Base-by-base conservation (phyloP, 1,284 basidiomycete genomes). In the Chalciporus sp. region DNA sequence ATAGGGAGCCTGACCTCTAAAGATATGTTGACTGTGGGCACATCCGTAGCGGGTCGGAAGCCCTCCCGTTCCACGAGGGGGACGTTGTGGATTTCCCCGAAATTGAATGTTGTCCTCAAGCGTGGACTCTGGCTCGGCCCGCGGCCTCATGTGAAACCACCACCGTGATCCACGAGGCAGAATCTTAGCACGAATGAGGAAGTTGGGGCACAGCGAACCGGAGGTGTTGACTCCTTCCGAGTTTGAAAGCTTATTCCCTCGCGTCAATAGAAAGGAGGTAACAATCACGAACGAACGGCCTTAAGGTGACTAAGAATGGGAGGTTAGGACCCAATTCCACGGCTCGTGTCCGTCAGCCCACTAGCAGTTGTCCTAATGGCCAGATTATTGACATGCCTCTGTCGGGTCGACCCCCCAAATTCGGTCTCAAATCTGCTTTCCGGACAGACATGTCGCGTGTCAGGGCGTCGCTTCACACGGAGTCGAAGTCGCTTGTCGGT, bases 121-220 rank as follows among this genome's bases (percentile, higher is more conserved):
- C n/a, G 26, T 28, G 20, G 28, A 42, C 44, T 50, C 43, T 44
- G 23, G 61, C 52, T 52, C 19, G 52, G 55, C 55, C 23, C 63
- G 61, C 61, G 61, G 65, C 63, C 61, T 66, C 61, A 56, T 59
- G 62, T 53, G 2, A 12, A 17, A 6, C 31, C 8, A 27, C 31
- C 23, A 51, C 31, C 42, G 50, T 46, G 47, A 57, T 52, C 19
- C 51, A 49, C 31, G 52, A 42, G 52, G 53, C 29, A 26, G 39
- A 37, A 51, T 29, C 31, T 39, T 47, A 45, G 41, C 42, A 49
- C 41, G 7, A 53, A 51, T 37, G 43, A 49, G 52, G 55, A 9
- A 64, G 20, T 42, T 33, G 29, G 40, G 47, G n/a, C 48, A 50
- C 55, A 47, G 58, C 28, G 17, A 56, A 39, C 23, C 47, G 63